These are phyloP conservation scores for Paecilomyces formosus DNA, from an alignment of 2,329 filamentous ascomycete species.

Conservation along the genomic window DNA sequence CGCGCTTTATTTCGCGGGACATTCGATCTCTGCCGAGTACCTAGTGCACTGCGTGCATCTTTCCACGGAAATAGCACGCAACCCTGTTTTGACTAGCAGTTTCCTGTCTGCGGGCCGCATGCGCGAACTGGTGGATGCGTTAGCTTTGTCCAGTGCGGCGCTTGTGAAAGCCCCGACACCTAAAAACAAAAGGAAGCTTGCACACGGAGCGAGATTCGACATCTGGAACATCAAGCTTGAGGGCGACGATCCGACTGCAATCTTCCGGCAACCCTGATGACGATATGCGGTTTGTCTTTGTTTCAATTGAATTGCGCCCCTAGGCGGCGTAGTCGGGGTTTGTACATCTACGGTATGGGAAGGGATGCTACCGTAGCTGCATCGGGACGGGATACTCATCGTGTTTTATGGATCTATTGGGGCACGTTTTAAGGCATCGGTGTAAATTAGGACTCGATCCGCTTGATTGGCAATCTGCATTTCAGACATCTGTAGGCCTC, in stretches of 20 bases:
- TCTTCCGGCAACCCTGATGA: neutral
- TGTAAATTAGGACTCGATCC: neutral
- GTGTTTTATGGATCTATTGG: neutral
- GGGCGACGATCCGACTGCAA: slow-evolving; percentile 12
- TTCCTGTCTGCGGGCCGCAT: slow-evolving; percentile 61
- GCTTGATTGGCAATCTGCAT: neutral
- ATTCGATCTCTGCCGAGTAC: slow-evolving; percentile 64
- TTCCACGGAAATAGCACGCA: slow-evolving; percentile 66
- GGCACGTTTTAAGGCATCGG: neutral
- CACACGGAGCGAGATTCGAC: slow-evolving; percentile 27
- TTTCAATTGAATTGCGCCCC: neutral
- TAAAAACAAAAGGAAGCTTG: slow-evolving; percentile 34
- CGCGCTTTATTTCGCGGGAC: slow-evolving; percentile 71
- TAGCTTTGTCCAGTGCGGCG: slow-evolving; percentile 71
- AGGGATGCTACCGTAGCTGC: neutral
- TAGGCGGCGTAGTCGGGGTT: neutral
- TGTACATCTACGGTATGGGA: neutral
- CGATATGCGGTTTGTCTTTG: neutral
- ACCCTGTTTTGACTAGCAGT: slow-evolving; percentile 56
- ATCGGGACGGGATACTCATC: neutral
- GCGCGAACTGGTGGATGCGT: slow-evolving; percentile 66
- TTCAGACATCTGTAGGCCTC: neutral
- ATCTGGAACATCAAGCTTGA: slow-evolving; percentile 32
- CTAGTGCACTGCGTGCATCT: slow-evolving; percentile 83
- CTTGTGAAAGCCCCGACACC: slow-evolving; percentile 46